Evolutionary conservation across 345 rosid species (phyloP), one percentile per base, ranked within the genome.

Genomic region (Linum trigynum): DNA sequence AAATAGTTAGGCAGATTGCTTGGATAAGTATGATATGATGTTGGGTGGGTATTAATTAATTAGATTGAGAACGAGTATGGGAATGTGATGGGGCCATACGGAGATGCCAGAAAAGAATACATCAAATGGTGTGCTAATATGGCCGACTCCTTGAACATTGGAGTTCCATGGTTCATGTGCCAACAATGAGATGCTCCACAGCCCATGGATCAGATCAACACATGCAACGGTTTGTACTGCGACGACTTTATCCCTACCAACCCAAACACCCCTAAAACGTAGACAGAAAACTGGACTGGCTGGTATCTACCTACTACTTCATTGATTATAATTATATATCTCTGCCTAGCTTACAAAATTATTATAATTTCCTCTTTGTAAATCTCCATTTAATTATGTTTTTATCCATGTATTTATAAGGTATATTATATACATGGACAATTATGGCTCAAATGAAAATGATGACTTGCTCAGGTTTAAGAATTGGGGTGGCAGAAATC

Each of bases 91-190:
- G 11, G 56, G 14, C 10, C 42, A 0, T 72, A 73, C 14, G 68
- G 72, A 57, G 37, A 35, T 35, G 61, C 9, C 1, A 71, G 71
- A 14, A 11, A 42, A 10, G 12, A 48, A 8, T 73, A 73, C 11
- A 50, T 73, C 9, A 36, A 68, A 2, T 73, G 76, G 76, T 72
- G 76, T 48, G 83, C 83, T 5, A 61, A 74, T 5, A 67, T 79
- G 79, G 86, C 82, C 45, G 17, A 62, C 4, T 70, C 79, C 39
- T 80, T 70, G 62, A 55, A 74, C 5, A 4, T 78, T 68, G 86
- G 84, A 11, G 65, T 84, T n/a, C 85, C 86, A 0, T 84, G 89
- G 86, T 59, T 84, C 7, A 84, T 84, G 86, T 84, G 89, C 61
- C 77, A 84, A 67, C 86, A 84, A 67, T 11, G 23, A 16, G 68